Percentiles rank a stretch among this genome's conserved stretches.
Evolutionary conservation across 805 yeast species (phyloP).

Genomic region (Kuraishia piskuri): DNA sequence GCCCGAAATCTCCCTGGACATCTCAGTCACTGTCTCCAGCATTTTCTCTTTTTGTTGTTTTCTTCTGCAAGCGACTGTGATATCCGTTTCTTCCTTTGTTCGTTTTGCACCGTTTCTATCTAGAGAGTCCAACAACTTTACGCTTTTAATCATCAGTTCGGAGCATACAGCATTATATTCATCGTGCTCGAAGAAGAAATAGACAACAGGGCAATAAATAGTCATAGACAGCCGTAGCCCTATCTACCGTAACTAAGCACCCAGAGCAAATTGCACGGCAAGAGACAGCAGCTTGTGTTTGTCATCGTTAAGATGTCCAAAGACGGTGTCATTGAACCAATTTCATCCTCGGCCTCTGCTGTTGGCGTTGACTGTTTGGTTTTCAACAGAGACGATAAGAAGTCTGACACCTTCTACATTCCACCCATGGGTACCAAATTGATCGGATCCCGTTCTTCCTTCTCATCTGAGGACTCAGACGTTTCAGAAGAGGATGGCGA

Average conservation of each 20-base stretch:
- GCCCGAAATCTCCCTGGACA: not conserved
- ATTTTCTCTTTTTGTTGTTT: not conserved
- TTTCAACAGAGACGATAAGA: not conserved
- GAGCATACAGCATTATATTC: not conserved
- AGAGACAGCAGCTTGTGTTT: not conserved
- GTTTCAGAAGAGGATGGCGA: not conserved
- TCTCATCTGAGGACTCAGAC: not conserved
- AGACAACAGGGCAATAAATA: not conserved
- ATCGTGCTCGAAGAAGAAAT: no score
- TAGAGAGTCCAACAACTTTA: not conserved
- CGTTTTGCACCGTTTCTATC: not conserved
- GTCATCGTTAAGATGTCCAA: not conserved
- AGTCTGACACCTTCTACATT: not conserved
- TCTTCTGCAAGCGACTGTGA: not conserved
- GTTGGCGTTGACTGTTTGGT: not conserved
- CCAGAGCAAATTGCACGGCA: not conserved
- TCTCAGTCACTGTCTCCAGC: not conserved
- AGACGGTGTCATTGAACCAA: not conserved
- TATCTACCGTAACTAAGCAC: no score
- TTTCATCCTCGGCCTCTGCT: not conserved
- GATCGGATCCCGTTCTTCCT: not conserved
- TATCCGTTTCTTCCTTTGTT: not conserved
- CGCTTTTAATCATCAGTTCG: not conserved
- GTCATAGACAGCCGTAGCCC: not conserved
- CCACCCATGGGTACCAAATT: not conserved